Evolutionary conservation across 164 flowering plant species (phyloP).

Genomic region (Tinospora cordifolia): DNA sequence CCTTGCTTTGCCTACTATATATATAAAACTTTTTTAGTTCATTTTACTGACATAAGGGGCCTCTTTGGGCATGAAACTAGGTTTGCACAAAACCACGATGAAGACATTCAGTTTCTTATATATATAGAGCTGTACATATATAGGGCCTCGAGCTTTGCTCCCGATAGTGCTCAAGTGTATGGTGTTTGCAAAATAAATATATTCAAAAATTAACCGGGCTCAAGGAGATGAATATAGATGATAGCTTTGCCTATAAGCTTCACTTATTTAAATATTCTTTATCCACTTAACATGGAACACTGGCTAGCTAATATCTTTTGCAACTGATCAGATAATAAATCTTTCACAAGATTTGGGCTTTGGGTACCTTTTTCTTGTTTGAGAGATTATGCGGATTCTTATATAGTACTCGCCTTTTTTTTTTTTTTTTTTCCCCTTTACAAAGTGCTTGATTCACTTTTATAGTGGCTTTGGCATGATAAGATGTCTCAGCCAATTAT

Average conservation of each 20-base stretch:
- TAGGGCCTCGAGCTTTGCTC: constrained; percentile 16
- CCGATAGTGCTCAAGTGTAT: neutral
- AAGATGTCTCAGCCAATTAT: neutral
- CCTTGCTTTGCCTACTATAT: neutral
- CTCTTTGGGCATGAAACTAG: neutral
- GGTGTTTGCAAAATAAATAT: constrained; percentile 9
- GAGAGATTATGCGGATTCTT: constrained; percentile 10
- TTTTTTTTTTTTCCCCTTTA: too few species aligned
- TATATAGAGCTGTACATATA: too few species aligned
- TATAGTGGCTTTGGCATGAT: constrained; percentile 4
- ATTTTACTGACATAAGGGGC: constrained; percentile 7
- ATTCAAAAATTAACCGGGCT: constrained; percentile 14
- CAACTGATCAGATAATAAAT: constrained; percentile 18
- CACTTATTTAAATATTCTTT: constrained; percentile 21
- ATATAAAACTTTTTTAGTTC: neutral
- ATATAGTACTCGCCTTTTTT: neutral
- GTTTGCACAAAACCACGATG: neutral
- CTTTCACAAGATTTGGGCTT: constrained; percentile 20
- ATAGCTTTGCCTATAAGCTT: constrained; percentile 22
- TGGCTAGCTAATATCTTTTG: constrained; percentile 13
- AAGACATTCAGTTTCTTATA: constrained; percentile 3
- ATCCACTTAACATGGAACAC: constrained; percentile 18
- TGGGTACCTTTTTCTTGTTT: neutral
- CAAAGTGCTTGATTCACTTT: constrained; percentile 6
- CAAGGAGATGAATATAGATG: too few species aligned